Percentiles rank a stretch among this genome's conserved stretches.
Evolutionary conservation across 169 alveolate genomes (phyloP).

Genomic region (Cryptosporidium viatorum): DNA sequence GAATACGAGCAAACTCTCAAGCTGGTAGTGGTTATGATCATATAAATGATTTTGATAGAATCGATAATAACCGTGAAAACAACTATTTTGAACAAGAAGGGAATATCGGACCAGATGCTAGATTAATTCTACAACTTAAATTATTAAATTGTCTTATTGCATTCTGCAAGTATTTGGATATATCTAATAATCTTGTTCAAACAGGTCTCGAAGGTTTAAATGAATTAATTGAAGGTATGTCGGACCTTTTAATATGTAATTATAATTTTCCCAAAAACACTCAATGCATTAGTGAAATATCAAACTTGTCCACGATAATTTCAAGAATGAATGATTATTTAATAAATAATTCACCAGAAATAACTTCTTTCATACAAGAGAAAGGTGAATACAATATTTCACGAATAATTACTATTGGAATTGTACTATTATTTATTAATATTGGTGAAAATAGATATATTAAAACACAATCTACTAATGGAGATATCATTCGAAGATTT

Average conservation of each 20-base stretch:
- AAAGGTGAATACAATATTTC: slow-evolving; percentile 26
- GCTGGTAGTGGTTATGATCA: no score
- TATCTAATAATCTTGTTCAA: slow-evolving; percentile 18
- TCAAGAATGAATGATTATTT: slow-evolving; percentile 40
- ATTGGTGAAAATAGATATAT: slow-evolving; percentile 48
- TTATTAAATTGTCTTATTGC: slow-evolving; percentile 36
- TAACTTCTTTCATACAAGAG: not conserved
- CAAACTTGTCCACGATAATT: not conserved
- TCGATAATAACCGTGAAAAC: not conserved
- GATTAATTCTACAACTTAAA: slow-evolving; percentile 15
- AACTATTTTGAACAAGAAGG: not conserved
- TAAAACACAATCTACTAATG: not conserved
- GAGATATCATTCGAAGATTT: slow-evolving; percentile 6
- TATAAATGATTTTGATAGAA: not conserved
- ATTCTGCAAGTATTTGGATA: slow-evolving; percentile 36
- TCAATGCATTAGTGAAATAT: not conserved
- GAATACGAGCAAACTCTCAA: not conserved
- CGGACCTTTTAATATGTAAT: slow-evolving; percentile 9
- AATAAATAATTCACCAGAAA: not conserved
- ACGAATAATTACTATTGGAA: slow-evolving; percentile 2
- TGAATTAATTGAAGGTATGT: slow-evolving; percentile 56
- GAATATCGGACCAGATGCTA: not conserved
- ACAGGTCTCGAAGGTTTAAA: slow-evolving; percentile 46
- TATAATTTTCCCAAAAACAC: not conserved
- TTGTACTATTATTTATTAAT: slow-evolving; percentile 32